These are phyloP conservation scores for Candida stauntonica DNA, from an alignment of 805 yeast genomes.

Conservation along the genomic window DNA sequence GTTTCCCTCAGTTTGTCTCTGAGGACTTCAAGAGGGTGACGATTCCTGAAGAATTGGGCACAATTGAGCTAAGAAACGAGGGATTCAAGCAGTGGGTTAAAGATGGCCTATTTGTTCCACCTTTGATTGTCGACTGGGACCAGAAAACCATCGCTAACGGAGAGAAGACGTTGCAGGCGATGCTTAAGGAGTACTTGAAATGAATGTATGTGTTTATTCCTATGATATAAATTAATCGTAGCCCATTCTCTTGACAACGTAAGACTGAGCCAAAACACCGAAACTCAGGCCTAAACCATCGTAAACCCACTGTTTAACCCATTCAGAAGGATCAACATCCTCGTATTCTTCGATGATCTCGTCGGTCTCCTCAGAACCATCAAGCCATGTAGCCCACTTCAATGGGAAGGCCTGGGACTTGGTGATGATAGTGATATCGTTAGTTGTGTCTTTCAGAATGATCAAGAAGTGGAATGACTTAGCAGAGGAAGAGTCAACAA, in stretches of 20 bases:
- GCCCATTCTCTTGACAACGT: conserved; percentile 83
- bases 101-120: conserved; percentile 34
- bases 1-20: conserved; percentile 22
- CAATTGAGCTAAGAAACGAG: conserved; percentile 6
- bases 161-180: conserved; percentile 30
- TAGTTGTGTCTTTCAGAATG: conserved; percentile 72
- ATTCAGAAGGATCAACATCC: conserved; percentile 70
- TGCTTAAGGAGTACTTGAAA: conserved; percentile 16
- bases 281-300: conserved; percentile 74
- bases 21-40: conserved; percentile 8
- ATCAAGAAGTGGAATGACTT: conserved; percentile 68
- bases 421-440: conserved; percentile 66
- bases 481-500: conserved; percentile 37
- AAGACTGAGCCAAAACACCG: conserved; percentile 86
- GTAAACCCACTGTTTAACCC: conserved; percentile 77
- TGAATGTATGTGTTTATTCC: background rate
- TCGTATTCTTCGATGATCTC: conserved; percentile 34
- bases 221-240: conserved; percentile 16
- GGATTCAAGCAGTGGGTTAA: conserved; percentile 15
- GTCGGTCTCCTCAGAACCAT: conserved; percentile 22
- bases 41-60: conserved; percentile 9
- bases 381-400: conserved; percentile 94
- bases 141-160: conserved; percentile 50
- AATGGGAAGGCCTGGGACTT: conserved; percentile 88
- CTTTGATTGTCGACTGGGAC: conserved; percentile 62